Evolutionary conservation across 2,329 filamentous ascomycete genomes (phyloP), one percentile per base, ranked within the genome.

Genomic region (Alternaria gansuensis): DNA sequence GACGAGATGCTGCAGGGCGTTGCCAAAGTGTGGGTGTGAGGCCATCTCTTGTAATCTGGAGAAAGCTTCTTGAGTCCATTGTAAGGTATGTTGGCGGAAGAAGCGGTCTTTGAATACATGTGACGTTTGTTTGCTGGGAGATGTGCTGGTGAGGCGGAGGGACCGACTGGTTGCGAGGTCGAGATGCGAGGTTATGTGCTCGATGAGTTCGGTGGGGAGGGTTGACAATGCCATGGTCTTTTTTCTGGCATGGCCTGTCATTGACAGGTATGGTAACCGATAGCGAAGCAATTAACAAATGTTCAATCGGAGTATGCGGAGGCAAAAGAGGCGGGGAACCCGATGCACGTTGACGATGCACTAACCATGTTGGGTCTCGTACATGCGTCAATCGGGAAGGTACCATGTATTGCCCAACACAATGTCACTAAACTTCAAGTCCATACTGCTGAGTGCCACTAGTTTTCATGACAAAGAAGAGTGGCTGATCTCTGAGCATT

Each of bases 161-260:
- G 62, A 63, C 21, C 63, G 58, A 26, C 62, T 64, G 9, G 59
- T 59, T 14, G 40, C 10, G 7, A 67, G 31, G 28, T 68, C 63
- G 11, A 73, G 67, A 50, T 71, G 14, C 8, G 40, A 51, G 10
- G 64, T 54, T 23, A 74, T 63, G n/a, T 51, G 48, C 46, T 72
- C 65, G 4, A 71, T 59, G 3, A 72, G 45, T 49, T 74, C 71
- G 0, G 65, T 70, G 6, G 71, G 68, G 2, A 74, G 59, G 3
- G 33, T 28, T 10, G 43, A 17, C 10, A 74, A 40, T n/a, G 62
- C 33, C 62, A 65, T 66, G 1, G 36, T 13, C 50, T 14, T 51
- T 7, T 51, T 14, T 51, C 5, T 8, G 11, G 26, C 5, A 7
- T 13, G 3, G 21, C 37, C 24, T 40, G 37, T 40, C 5, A 13